Base-by-base conservation (phyloP, 2,329 filamentous ascomycete genomes). In the Ceratocystis cacaofunesta region DNA sequence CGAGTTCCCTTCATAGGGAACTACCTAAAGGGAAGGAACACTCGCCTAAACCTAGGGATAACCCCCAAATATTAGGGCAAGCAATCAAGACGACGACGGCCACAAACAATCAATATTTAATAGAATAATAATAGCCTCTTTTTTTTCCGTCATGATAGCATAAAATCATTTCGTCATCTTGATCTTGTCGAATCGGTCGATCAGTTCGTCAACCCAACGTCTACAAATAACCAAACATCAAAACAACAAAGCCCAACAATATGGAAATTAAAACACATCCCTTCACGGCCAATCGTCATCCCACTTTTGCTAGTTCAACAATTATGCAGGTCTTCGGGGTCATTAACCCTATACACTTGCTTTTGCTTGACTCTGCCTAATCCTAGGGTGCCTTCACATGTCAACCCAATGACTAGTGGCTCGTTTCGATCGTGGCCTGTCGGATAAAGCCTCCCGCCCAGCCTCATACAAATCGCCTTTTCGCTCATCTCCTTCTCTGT, bases 31-130 rank as follows among this genome's bases (percentile, higher is more conserved):
- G 55, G 55, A 58, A 58, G n/a, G 55, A 58, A 36, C 55, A 15
- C 19, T 17, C 55, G 55, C 28, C 28, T 58, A 58, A 58, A 58
- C 55, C 17, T 30, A 58, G 55, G 55, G 55, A 58, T n/a, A 58
- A 58, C 28, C 32, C 2, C 36, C 10, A 15, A 41, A 41, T 15
- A 15, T 19, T 30, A 58, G 28, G 55, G 55, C 55, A 36, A 28
- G 48, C 48, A 52, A 52, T 41, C 36, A 41, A 41, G 25, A 22
- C 10, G 2, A 52, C 48, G 12, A 58, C n/a, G 2, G n/a, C n/a
- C 48, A n/a, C 48, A 52, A 52, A 25, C 17, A 25, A 25, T 25
- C 10, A 19, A 19, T 52, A 8, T 52, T 52, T 3, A n/a, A 25
- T n/a, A 5, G 48, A 52, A 52, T 22, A 2, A 58, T 15, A 17